Evolutionary conservation across 139 green algal genomes (phyloP).

Genomic region (Pseudopediastrum boryanum): DNA sequence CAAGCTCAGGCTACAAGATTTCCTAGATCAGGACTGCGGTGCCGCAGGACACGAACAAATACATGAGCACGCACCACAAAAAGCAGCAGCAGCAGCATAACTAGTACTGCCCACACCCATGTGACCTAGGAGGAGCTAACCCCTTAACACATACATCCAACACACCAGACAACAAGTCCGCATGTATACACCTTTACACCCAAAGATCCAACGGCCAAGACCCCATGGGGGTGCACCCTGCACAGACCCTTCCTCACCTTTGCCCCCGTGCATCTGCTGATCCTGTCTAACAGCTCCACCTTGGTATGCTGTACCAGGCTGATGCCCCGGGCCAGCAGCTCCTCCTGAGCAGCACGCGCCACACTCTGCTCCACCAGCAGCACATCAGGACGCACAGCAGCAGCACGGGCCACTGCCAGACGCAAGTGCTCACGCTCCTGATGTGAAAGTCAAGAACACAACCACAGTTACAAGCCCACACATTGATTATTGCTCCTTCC

Average conservation of each 20-base stretch:
- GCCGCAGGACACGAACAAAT: not conserved
- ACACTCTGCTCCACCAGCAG: constrained; percentile 83
- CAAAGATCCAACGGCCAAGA: no score
- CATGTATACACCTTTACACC: no score
- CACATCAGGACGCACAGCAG: constrained; percentile 64
- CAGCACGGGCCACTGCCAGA: constrained; percentile 58
- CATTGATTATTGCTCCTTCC: no score
- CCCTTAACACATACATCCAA: no score
- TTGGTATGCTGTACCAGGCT: constrained; percentile 78
- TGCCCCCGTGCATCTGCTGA: constrained; percentile 66
- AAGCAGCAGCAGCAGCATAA: not conserved
- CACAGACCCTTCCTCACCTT: no score
- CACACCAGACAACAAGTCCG: no score
- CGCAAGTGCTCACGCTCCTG: constrained; percentile 69
- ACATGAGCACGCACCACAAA: constrained; percentile 3
- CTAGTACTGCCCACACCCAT: not conserved
- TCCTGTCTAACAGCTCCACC: constrained; percentile 67
- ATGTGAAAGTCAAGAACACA: no score
- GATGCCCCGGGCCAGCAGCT: constrained; percentile 63
- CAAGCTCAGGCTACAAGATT: no score
- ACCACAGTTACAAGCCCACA: no score
- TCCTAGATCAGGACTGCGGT: no score
- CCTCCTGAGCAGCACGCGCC: constrained; percentile 69
- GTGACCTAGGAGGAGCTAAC: not conserved
- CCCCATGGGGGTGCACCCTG: no score